phyloP scores from a whole-genome alignment of 768 basidiomycete genomes.

The Lentinula raphanica region DNA sequence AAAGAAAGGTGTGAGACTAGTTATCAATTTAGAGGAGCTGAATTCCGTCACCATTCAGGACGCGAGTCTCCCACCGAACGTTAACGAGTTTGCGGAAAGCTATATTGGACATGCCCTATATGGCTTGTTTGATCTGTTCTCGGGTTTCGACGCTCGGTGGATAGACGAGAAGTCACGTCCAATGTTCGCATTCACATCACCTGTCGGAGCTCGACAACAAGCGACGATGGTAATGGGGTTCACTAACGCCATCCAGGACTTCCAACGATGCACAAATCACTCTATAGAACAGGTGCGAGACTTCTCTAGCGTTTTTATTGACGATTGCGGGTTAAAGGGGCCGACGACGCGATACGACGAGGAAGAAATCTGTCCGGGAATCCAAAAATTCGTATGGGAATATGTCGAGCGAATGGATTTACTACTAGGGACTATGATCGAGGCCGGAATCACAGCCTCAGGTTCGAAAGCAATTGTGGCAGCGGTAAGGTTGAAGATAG shows the following conservation, averaged over 20 bases:
- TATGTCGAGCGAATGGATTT: no score
- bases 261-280: not conserved
- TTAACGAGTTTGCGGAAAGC: slow-evolving; percentile 1
- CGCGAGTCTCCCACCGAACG: not conserved
- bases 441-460: no score
- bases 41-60: not conserved
- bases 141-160: not conserved
- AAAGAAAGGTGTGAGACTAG: not conserved
- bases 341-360: no score
- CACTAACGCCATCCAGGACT: slow-evolving; percentile 7
- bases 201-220: slow-evolving; percentile 9
- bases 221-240: slow-evolving; percentile 9
- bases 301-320: slow-evolving; percentile 22
- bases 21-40: not conserved
- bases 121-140: not conserved
- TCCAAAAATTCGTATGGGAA: no score
- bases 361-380: no score
- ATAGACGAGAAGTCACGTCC: not conserved
- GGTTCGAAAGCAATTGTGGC: no score
- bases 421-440: no score
- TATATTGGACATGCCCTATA: not conserved
- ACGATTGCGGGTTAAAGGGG: slow-evolving; percentile 16
- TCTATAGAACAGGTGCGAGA: not conserved
- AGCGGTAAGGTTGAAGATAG: no score
- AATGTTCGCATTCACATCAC: slow-evolving; percentile 9